Evolutionary conservation across 1,284 basidiomycete genomes (phyloP).

Genomic region (Pseudozyma thailandica): DNA sequence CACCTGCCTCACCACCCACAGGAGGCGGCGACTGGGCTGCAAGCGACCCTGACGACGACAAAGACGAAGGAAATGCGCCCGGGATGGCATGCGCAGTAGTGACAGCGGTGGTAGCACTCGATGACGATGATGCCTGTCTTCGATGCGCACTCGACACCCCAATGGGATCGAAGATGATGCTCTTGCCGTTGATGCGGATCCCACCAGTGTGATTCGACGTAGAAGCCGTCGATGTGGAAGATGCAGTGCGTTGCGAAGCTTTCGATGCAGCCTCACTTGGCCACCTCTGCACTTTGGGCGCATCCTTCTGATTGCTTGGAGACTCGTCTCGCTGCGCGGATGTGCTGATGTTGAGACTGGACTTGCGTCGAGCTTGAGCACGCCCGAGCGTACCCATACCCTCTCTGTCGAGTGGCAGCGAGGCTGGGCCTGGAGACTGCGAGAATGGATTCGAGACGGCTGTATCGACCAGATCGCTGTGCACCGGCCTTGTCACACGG

Average conservation of each 20-base stretch:
- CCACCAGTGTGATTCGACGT: constrained; percentile 14
- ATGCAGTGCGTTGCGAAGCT: constrained; percentile 19
- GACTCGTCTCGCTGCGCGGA: constrained; percentile 14
- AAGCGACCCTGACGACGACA: constrained; percentile 31
- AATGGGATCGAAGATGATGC: constrained; percentile 35
- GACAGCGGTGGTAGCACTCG: constrained; percentile 27
- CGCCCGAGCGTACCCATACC: constrained; percentile 24
- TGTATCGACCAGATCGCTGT: constrained; percentile 29
- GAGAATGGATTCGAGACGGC: constrained; percentile 49
- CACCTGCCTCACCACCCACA: constrained; percentile 3
- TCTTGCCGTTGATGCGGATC: constrained; percentile 46
- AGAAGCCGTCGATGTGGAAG: constrained; percentile 22
- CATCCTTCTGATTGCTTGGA: background rate
- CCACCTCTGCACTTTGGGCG: constrained; percentile 38
- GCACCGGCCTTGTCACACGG: constrained; percentile 15
- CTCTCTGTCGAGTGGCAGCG: constrained; percentile 32
- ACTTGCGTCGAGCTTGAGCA: constrained; percentile 33
- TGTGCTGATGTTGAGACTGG: constrained; percentile 36
- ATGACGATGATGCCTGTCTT: constrained; percentile 29
- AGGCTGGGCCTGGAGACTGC: constrained; percentile 46
- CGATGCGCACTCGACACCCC: constrained; percentile 10
- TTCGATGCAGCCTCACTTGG: constrained; percentile 21
- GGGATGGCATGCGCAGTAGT: constrained; percentile 36
- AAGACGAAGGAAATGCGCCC: constrained; percentile 40
- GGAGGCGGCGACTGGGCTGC: constrained; percentile 15